Percentiles rank a stretch among this genome's conserved stretches.
Evolutionary conservation across 2,329 filamentous ascomycete species (phyloP).

Genomic region (Aciculosporium take): DNA sequence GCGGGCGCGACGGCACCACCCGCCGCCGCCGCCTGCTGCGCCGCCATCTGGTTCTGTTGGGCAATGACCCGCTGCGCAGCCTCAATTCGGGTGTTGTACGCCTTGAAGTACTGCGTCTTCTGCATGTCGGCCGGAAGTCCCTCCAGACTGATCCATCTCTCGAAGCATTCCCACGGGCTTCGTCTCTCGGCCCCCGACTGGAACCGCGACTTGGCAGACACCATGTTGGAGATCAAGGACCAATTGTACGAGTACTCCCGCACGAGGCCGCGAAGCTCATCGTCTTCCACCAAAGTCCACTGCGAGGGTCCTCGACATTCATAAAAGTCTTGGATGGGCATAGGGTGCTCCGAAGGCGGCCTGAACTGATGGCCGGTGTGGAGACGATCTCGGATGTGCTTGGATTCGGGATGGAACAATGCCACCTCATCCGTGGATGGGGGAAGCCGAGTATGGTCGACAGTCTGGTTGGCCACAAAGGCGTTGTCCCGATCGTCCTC

Average conservation of each 20-base stretch:
- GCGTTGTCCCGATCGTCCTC: constrained; percentile 43
- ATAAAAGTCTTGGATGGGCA: constrained; percentile 85
- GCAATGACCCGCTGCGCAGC: constrained; percentile 40
- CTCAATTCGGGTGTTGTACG: constrained; percentile 47
- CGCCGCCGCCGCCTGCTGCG: constrained; percentile 34
- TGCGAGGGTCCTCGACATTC: constrained; percentile 77
- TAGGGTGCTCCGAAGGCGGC: constrained; percentile 78
- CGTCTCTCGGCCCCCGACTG: constrained; percentile 77
- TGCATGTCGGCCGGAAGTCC: constrained; percentile 85
- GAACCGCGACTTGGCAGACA: constrained; percentile 61
- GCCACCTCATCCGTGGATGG: constrained; percentile 67
- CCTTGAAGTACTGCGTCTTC: constrained; percentile 88
- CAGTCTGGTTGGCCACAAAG: constrained; percentile 38
- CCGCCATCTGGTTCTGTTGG: constrained; percentile 37
- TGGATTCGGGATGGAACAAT: constrained; percentile 80
- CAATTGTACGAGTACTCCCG: constrained; percentile 95
- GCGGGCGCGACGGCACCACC: constrained; percentile 22
- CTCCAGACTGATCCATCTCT: constrained; percentile 87
- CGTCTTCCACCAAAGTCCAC: constrained; percentile 83
- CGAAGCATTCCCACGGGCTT: constrained; percentile 97
- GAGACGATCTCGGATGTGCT: constrained; percentile 74
- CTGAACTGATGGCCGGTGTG: constrained; percentile 87
- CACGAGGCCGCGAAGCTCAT: constrained; percentile 71
- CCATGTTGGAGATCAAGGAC: constrained; percentile 77
- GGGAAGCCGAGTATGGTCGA: constrained; percentile 35